Base-by-base conservation (phyloP, 169 alveolate species). In the Eimeria maxima region DNA sequence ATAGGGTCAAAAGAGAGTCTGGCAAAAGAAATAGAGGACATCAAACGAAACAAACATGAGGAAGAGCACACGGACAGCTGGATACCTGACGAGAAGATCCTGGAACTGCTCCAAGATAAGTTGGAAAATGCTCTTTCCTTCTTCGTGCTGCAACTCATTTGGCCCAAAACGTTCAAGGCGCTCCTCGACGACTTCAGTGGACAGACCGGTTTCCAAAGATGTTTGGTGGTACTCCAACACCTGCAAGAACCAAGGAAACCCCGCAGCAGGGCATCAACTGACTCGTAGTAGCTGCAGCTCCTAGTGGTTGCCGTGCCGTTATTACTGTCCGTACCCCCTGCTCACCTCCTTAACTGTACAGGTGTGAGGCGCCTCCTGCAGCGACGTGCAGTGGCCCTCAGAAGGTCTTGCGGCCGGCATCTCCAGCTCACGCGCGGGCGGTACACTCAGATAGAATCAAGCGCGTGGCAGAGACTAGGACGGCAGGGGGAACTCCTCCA, bases 31-130 rank as follows among this genome's bases (percentile, higher is more conserved):
- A 47, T 33, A 78, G 67, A 3, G 18, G 33, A 38, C 4, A 33
- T 29, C 60, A 11, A 42, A 13, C 63, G 33, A 42, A 20, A 71
- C 50, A 24, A 24, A 44, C 14, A 45, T 10, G 44, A 4, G 2
- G 42, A 76, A 1, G 16, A 8, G 87, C 33, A 76, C 29, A 71
- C 50, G 27, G 18, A n/a, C 0, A 14, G 84, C 24, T 67, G 27
- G 65, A 0, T 42, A 93, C 97, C 98, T 97, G 63, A 99, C 99
- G 88, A 99, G 97, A 50, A 99, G 94, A 86, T 99, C 99, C 71
- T 99, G 99, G 95, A 99, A 99, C 96, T 99, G 99, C 91, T 98
- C 99, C 65, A 98, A 93, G 57, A 99, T 98, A 94, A 99, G 97
- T 63, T 98, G 98, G 95, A 98, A 96, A 18, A 99, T 97, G 44